Conservation (phyloP, 140 eudicot species). For the Anethum foeniculum region DNA sequence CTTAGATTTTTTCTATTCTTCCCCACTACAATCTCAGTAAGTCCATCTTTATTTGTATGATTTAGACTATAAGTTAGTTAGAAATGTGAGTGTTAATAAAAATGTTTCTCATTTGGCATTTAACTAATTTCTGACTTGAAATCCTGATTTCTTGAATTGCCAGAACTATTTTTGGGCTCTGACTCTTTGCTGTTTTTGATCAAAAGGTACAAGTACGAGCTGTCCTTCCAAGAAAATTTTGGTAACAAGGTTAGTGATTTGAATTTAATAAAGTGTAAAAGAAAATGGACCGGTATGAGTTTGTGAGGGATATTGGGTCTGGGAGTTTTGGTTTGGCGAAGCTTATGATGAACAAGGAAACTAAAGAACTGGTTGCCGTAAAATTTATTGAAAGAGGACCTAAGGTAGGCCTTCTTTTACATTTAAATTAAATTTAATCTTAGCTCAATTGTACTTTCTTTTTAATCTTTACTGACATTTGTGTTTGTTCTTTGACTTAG, state of each 20-base stretch:
- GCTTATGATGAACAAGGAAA: slow-evolving; percentile 78
- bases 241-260: not conserved
- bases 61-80: too few species aligned
- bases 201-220: too few species aligned
- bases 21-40: too few species aligned
- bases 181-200: too few species aligned
- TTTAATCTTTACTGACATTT: not conserved
- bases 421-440: not conserved
- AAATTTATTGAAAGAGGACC: slow-evolving; percentile 67
- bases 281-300: slow-evolving; percentile 75
- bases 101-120: too few species aligned
- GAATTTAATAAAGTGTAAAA: not conserved
- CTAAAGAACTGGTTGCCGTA: slow-evolving; percentile 82
- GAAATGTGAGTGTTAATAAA: too few species aligned
- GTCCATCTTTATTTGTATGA: too few species aligned
- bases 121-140: too few species aligned
- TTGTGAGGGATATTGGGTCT: slow-evolving; percentile 87
- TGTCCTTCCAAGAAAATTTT: not conserved
- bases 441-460: not conserved
- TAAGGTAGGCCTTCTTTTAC: not conserved
- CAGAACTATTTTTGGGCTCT: too few species aligned
- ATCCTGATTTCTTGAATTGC: too few species aligned
- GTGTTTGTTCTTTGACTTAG: slow-evolving; percentile 19
- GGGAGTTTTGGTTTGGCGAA: slow-evolving; percentile 92
- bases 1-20: too few species aligned